phyloP scores from a whole-genome alignment of 192 early-diverging fungal species.

The Backusella parvicylindrica region DNA sequence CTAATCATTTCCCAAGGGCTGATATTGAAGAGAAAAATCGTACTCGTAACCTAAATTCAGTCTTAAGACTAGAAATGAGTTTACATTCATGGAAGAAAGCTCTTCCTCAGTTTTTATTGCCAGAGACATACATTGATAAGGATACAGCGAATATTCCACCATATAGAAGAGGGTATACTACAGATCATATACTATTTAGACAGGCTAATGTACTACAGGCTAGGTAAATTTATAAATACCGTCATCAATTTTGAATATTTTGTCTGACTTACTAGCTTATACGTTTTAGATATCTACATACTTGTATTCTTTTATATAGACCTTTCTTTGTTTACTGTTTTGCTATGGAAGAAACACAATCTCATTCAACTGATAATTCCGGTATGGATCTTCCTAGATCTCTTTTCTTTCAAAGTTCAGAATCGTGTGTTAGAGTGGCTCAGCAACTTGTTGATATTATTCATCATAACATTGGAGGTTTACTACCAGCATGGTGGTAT shows the following conservation, averaged over 20 bases:
- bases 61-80: conserved; percentile 9
- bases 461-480: conserved; percentile 1
- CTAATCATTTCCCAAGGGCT: neutral
- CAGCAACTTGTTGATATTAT: conserved; percentile 9
- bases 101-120: conserved; percentile 4
- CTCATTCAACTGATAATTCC: neutral
- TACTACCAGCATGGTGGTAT: conserved; percentile 16
- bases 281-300: conserved; percentile 18
- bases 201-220: conserved; percentile 12
- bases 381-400: conserved; percentile 8
- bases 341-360: conserved; percentile 10
- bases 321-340: conserved; percentile 16
- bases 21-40: conserved; percentile 9
- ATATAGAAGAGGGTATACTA: neutral
- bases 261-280: neutral
- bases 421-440: conserved; percentile 1
- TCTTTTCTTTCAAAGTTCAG: conserved; percentile 14
- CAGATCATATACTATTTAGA: neutral
- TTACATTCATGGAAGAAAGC: conserved; percentile 6
- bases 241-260: neutral
- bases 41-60: neutral
- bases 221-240: neutral
- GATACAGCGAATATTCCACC: neutral
- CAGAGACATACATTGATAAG: neutral
- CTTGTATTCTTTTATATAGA: conserved; percentile 17